A percentile compares a stretch with the other conserved stretches of the same genome.
Conservation (phyloP, 805 yeast species). For the Kazachstania psychrophila region DNA sequence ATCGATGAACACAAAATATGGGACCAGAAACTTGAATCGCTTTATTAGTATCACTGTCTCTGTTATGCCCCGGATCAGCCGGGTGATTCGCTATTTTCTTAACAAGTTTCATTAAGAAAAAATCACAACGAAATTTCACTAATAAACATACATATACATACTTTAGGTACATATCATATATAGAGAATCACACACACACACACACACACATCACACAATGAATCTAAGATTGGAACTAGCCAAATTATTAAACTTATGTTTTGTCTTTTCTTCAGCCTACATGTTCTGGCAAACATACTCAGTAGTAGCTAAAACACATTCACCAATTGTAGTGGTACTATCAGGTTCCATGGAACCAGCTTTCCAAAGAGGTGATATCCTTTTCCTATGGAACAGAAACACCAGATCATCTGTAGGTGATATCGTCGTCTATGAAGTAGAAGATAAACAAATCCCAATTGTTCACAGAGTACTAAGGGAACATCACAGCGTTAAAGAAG, state of each 20-base stretch:
- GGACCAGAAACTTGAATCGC: too few species aligned
- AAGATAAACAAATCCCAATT: conserved; percentile 79
- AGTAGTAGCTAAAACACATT: conserved; percentile 67
- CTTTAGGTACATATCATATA: too few species aligned
- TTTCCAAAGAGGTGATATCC: conserved; percentile 92
- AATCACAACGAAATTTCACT: too few species aligned
- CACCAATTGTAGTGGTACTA: conserved; percentile 92
- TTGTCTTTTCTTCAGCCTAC: conserved; percentile 80
- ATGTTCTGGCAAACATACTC: conserved; percentile 85
- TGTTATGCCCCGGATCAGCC: too few species aligned
- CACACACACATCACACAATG: conserved; percentile 30
- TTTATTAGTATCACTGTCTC: too few species aligned
- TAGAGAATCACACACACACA: not conserved
- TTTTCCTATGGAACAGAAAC: conserved; percentile 85
- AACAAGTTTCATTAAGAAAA: too few species aligned
- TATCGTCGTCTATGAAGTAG: conserved; percentile 82
- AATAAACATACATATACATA: too few species aligned
- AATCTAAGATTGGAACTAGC: conserved; percentile 50
- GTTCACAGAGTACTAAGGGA: conserved; percentile 91
- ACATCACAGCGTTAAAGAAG: conserved; percentile 39
- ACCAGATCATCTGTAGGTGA: conserved; percentile 69
- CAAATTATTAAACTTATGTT: conserved; percentile 63
- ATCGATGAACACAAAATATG: not conserved
- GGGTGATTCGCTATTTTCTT: too few species aligned
- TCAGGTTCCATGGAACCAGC: conserved; percentile 99